Evolutionary conservation across 208 protist species (phyloP), one percentile per base, ranked within the genome.

Genomic region (Leishmania tropica): DNA sequence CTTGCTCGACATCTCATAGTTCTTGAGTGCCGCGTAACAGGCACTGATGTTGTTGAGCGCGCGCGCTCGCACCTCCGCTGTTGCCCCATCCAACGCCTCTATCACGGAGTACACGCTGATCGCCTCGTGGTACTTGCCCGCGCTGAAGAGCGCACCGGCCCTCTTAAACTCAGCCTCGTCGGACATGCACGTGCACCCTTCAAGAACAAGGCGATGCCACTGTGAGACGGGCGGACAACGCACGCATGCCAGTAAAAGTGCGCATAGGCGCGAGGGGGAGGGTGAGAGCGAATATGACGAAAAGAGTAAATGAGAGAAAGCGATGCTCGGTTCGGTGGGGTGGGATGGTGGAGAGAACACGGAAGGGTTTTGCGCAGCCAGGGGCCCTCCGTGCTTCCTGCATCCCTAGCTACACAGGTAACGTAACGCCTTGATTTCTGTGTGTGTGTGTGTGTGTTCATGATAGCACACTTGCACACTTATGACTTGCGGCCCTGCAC

Each of bases 31-130:
- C 17, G 93, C 93, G 76, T 94, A 93, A 79, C 94, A 97, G 0
- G 88, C 93, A 73, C 94, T 97, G 58, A 92, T 87, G 81, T 97
- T 97, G 83, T 89, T 95, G 45, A 91, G 81, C 6, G 93, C 94
- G 6, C 94, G 92, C 10, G 90, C 87, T 51, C 87, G 84, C 54
- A 92, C 84, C 19, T 62, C 75, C 19, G 28, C 48, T 45, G 87
- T 70, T 51, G 83, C 76, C 5, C 10, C 40, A 28, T 76, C 21
- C 54, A 81, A 17, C 21, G 81, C 70, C 42, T 79, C 84, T 54
- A 97, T 90, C 31, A 53, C 64, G 2, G 76, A 71, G 81, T 97
- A 97, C 11, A 79, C 81, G 17, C 75, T 80, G 56, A 95, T 76
- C 24, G 94, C 92, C 67, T 89, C 88, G 60, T 86, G 70, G 76